Base-by-base conservation (phyloP, 2,329 filamentous ascomycete species). In the Epicoccum nigrum region DNA sequence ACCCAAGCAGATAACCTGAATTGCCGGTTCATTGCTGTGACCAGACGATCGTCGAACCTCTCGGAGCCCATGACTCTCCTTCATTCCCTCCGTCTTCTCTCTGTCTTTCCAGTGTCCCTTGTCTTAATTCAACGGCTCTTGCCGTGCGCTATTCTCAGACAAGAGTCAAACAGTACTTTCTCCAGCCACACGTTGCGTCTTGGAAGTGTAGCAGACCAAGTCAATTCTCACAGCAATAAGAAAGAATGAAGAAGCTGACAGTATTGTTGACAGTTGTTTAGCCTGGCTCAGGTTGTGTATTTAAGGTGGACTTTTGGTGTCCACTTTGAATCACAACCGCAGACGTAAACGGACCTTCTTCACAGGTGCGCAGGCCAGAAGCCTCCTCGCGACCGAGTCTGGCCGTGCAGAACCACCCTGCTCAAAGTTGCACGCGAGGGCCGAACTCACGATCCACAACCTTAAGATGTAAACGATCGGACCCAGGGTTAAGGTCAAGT, bases 1-100 rank as follows among this genome's bases (percentile, higher is more conserved):
- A 58, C 94, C 94, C 92, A 80, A 69, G 66, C 77, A 80, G 44
- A 80, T 77, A 13, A 80, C 77, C 63, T 80, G 78, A 34, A 80
- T 72, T 23, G 73, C 73, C 51, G 73, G 70, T 58, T 69, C 73
- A 54, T 62, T 70, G 50, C 60, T 46, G 56, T 71, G 56, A 33
- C 70, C 69, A 20, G 67, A 70, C 45, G 62, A 60, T 54, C 73
- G 67, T 61, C 74, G 68, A 57, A 67, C 62, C 56, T 72, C 65
- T 55, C 62, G 67, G 45, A 61, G 51, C 20, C 67, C 72, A 64
- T 76, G 69, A 52, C 56, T 56, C 51, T 73, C 72, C 68, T 73
- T 76, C 76, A 78, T 78, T 27, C 67, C 70, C 63, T 59, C 67
- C 17, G 32, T 9, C 37, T 33, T 16, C 31, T 15, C 13, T 11